Conservation (phyloP, 2,329 filamentous ascomycete genomes). For the Chalaropsis ovoidea region DNA sequence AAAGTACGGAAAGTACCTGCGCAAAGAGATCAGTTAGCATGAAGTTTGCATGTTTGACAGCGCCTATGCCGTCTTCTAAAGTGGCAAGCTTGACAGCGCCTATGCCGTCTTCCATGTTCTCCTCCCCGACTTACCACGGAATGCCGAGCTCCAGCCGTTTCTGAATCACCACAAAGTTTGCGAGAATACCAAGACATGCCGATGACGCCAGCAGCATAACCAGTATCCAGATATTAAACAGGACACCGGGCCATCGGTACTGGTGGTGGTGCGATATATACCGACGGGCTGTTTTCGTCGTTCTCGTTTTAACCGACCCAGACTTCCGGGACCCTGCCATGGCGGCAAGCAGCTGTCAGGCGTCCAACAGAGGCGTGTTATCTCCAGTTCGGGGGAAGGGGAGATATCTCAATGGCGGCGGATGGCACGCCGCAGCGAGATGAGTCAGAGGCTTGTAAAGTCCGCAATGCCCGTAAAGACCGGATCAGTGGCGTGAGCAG, state of each 20-base stretch:
- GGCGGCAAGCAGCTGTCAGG: neutral
- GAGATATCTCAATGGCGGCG: too few relatives aligned
- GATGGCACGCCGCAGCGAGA: too few relatives aligned
- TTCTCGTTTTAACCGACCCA: neutral
- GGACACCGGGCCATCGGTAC: conserved; percentile 59
- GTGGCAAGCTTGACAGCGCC: too few relatives aligned
- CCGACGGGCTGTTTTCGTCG: conserved; percentile 3
- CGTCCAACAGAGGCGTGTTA: neutral
- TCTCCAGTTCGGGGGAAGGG: neutral
- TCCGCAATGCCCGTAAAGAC: neutral
- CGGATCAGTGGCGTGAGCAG: neutral
- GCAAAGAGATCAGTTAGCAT: neutral
- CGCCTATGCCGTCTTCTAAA: too few relatives aligned
- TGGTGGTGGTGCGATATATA: conserved; percentile 41
- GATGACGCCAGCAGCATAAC: conserved; percentile 48
- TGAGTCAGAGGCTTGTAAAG: neutral
- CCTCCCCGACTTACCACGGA: conserved; percentile 45
- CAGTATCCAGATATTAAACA: conserved; percentile 58
- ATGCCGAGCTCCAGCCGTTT: conserved; percentile 43
- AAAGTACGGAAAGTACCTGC: conserved; percentile 58
- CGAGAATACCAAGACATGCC: conserved; percentile 50
- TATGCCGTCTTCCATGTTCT: too few relatives aligned
- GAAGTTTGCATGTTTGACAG: too few relatives aligned
- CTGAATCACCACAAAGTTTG: conserved; percentile 51
- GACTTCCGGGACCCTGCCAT: conserved; percentile 5